phyloP scores from a whole-genome alignment of 495 filamentous ascomycete genomes.

The Hypomontagnella submonticulosa region DNA sequence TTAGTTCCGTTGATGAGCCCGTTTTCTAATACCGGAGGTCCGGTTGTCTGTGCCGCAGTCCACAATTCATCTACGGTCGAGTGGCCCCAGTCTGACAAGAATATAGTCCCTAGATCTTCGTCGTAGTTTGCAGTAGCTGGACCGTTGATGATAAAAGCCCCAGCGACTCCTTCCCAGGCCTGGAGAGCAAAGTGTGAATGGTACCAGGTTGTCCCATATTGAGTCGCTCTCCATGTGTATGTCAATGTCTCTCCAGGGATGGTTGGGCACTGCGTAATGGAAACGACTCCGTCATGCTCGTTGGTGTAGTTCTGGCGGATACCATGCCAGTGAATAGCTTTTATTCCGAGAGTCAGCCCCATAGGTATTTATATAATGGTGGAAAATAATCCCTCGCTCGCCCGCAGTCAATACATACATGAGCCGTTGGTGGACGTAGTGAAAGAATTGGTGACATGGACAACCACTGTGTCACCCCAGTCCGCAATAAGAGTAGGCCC shows the following conservation, averaged over 20 bases:
- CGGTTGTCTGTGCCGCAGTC: constrained; percentile 46
- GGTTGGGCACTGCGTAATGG: constrained; percentile 62
- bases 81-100: constrained; percentile 63
- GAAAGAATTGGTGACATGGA: constrained; percentile 38
- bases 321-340: constrained; percentile 67
- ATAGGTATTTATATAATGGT: too few species aligned
- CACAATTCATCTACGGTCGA: constrained; percentile 53
- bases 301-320: constrained; percentile 52
- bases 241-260: constrained; percentile 58
- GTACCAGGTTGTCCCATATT: constrained; percentile 72
- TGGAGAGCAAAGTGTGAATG: constrained; percentile 70
- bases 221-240: constrained; percentile 63
- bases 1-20: constrained; percentile 65
- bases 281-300: constrained; percentile 56
- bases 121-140: constrained; percentile 63
- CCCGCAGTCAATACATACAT: constrained; percentile 18
- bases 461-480: constrained; percentile 60
- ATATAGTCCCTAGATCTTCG: constrained; percentile 60
- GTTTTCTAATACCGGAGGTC: constrained; percentile 56
- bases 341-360: background rate
- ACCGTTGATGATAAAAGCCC: constrained; percentile 60
- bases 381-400: too few species aligned
- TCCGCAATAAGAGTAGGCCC: constrained; percentile 55
- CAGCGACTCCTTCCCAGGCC: constrained; percentile 62
- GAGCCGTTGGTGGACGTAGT: constrained; percentile 38